These are phyloP conservation scores for Apiotrichum sp. DNA, from an alignment of 1,284 basidiomycete species.

Conservation along the genomic window DNA sequence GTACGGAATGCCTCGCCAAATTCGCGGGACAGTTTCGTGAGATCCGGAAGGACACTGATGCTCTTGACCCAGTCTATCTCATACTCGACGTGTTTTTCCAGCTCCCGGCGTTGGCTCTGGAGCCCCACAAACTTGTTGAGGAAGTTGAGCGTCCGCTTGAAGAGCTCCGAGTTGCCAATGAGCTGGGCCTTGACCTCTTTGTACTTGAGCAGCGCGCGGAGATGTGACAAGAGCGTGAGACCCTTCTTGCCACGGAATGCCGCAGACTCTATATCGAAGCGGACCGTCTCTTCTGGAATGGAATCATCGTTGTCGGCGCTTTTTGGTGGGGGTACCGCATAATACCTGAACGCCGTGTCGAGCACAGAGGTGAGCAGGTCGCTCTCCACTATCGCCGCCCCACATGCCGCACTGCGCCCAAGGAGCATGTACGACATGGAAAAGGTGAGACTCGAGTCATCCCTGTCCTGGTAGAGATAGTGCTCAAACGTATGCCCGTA, in stretches of 20 bases:
- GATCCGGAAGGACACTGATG: constrained; percentile 82
- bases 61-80: constrained; percentile 93
- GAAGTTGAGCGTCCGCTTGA: constrained; percentile 57
- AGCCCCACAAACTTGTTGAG: constrained; percentile 85
- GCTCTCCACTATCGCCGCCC: constrained; percentile 67
- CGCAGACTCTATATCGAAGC: constrained; percentile 69
- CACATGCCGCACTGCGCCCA: constrained; percentile 71
- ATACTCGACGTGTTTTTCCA: constrained; percentile 78
- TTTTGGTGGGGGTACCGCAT: constrained; percentile 37
- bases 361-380: constrained; percentile 69
- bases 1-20: constrained; percentile 68
- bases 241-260: constrained; percentile 91
- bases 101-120: constrained; percentile 80
- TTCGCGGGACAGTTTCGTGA: constrained; percentile 78
- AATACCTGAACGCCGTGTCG: constrained; percentile 75
- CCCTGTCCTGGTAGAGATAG: constrained; percentile 83
- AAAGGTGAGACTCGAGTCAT: constrained; percentile 81
- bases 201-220: constrained; percentile 58
- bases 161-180: constrained; percentile 58
- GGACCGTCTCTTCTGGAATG: constrained; percentile 3
- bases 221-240: constrained; percentile 79
- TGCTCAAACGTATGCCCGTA: constrained; percentile 84
- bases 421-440: constrained; percentile 86
- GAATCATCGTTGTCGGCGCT: background rate
- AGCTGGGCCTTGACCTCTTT: constrained; percentile 70